Conservation (phyloP, 257 asterid genomes). For the Datura wrightii region DNA sequence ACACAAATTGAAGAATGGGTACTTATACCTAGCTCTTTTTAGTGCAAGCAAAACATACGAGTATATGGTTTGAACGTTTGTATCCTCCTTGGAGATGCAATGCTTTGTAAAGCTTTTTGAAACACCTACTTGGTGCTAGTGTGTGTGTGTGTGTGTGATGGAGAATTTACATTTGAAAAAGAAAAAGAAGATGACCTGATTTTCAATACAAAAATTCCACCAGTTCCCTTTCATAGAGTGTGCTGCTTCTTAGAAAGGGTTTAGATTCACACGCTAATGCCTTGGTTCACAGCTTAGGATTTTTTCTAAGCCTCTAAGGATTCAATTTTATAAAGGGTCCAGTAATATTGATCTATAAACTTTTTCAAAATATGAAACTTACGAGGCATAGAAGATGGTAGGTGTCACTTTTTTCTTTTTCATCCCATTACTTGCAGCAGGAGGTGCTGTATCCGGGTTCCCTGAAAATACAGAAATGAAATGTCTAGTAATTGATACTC, state of each 20-base stretch:
- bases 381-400: slow-evolving; percentile 81
- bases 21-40: neutral
- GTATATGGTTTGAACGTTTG: neutral
- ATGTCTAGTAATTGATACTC: neutral
- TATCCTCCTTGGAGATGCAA: slow-evolving; percentile 1
- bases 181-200: neutral
- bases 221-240: neutral
- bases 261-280: neutral
- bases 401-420: slow-evolving; percentile 65
- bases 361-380: slow-evolving; percentile 41
- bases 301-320: neutral
- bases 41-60: slow-evolving; percentile 1
- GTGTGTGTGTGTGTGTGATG: neutral
- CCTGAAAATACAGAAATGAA: slow-evolving; percentile 42
- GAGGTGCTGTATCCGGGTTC: slow-evolving; percentile 50
- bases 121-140: neutral
- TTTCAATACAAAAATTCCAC: neutral
- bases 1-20: neutral
- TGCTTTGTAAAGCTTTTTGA: neutral
- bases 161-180: slow-evolving; percentile 5
- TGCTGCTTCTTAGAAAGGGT: neutral
- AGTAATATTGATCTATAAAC: neutral
- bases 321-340: slow-evolving; percentile 1
- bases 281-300: neutral
- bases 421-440: slow-evolving; percentile 47